Conservation (phyloP, 768 basidiomycete genomes). For the Termitomyces sp. region DNA sequence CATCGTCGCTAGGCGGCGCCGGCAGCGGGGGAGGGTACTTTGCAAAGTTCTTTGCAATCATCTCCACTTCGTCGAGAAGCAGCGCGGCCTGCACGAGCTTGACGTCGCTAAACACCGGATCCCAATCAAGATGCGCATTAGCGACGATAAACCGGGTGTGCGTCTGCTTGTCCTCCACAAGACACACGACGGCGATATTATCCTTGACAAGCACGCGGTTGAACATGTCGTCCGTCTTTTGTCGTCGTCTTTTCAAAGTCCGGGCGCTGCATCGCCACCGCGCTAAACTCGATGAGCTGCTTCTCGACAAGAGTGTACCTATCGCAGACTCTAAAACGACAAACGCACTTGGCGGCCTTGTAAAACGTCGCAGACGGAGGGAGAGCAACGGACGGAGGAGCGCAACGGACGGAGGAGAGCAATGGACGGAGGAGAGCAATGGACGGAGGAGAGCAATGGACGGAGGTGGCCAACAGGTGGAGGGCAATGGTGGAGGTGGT, state of each 20-base stretch:
- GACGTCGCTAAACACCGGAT: constrained; percentile 88
- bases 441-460: no score
- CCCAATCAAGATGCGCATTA: constrained; percentile 92
- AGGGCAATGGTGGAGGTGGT: no score
- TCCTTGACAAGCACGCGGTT: constrained; percentile 95
- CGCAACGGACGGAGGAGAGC: no score
- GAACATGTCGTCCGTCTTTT: constrained; percentile 99
- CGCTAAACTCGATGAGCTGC: constrained; percentile 89
- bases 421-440: no score
- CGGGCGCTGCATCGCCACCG: constrained; percentile 85
- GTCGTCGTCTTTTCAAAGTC: constrained; percentile 98
- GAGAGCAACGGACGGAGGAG: no score
- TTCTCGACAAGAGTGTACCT: constrained; percentile 94
- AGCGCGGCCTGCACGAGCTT: constrained; percentile 96
- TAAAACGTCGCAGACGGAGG: no score
- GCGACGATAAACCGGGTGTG: constrained; percentile 86
- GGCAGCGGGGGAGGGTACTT: constrained; percentile 65
- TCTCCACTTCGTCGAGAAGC: constrained; percentile 91
- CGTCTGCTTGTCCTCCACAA: constrained; percentile 82
- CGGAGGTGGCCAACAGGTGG: no score
- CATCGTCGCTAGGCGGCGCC: constrained; percentile 17
- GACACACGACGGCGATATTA: constrained; percentile 82
- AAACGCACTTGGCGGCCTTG: no score
- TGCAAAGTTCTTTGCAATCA: constrained; percentile 80
- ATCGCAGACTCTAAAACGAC: no score